A percentile compares a stretch with the other conserved stretches of the same genome.
Evolutionary conservation across 2,329 filamentous ascomycete genomes (phyloP).

Genomic region (Venturia oleaginea): DNA sequence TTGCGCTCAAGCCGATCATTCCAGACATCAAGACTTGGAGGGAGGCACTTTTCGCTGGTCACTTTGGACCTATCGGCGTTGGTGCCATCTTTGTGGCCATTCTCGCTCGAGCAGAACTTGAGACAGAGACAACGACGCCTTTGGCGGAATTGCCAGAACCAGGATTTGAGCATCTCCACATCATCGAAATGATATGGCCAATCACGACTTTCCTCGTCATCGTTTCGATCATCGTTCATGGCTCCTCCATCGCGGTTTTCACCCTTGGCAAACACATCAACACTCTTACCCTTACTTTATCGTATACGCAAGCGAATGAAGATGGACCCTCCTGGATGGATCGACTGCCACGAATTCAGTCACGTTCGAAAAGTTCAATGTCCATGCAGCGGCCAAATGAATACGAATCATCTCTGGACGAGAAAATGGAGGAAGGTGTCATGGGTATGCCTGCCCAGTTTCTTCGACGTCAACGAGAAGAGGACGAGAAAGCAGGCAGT

Average conservation of each 20-base stretch:
- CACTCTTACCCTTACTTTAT: constrained; percentile 88
- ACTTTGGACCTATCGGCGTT: constrained; percentile 95
- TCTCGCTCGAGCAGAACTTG: constrained; percentile 82
- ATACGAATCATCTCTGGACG: constrained; percentile 47
- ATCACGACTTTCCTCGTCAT: constrained; percentile 92
- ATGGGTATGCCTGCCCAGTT: constrained; percentile 67
- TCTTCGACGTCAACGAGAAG: constrained; percentile 66
- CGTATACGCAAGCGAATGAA: constrained; percentile 83
- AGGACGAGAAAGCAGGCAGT: constrained; percentile 55
- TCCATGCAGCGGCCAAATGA: constrained; percentile 61
- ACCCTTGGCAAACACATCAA: constrained; percentile 98
- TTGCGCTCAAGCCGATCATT: constrained; percentile 81
- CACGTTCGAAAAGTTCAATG: constrained; percentile 71
- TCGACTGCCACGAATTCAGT: constrained; percentile 71
- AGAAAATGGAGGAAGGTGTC: constrained; percentile 53
- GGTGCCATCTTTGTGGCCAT: constrained; percentile 95
- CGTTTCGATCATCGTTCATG: constrained; percentile 87
- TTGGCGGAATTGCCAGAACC: constrained; percentile 51
- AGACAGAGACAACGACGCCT: constrained; percentile 67
- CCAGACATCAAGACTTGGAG: constrained; percentile 98
- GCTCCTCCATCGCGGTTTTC: constrained; percentile 96
- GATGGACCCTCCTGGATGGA: constrained; percentile 94
- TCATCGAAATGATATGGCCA: constrained; percentile 88
- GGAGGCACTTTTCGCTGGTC: constrained; percentile 90
- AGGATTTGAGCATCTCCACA: constrained; percentile 52